A percentile compares a stretch with the other conserved stretches of the same genome.
Conservation (phyloP, 169 alveolate genomes). For the Perkinsus olseni region DNA sequence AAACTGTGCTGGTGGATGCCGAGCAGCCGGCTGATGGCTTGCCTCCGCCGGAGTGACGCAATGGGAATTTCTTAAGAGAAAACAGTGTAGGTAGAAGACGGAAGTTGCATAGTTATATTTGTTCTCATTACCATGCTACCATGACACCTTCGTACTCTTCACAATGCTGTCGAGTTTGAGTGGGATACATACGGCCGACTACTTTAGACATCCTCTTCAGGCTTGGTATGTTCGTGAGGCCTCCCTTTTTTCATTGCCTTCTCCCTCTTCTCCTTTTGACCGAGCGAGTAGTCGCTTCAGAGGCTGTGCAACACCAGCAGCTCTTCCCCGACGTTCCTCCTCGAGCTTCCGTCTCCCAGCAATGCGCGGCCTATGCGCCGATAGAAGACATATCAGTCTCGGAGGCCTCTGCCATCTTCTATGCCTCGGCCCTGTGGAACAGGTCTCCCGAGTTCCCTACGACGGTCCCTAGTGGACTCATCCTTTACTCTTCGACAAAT, state of each 20-base stretch:
- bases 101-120: no score
- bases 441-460: neutral
- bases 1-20: no score
- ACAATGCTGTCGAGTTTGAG: no score
- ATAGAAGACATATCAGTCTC: neutral
- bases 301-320: neutral
- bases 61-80: no score
- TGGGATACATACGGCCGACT: no score
- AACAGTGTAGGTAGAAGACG: no score
- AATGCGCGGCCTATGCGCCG: neutral
- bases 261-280: neutral
- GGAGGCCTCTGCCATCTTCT: neutral
- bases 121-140: no score
- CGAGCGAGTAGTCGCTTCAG: neutral
- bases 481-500: neutral
- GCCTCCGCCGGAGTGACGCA: no score
- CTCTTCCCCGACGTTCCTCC: neutral
- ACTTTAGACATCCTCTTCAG: neutral
- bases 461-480: neutral
- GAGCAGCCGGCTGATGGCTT: no score
- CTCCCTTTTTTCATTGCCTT: neutral
- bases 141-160: no score
- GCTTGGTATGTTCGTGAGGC: neutral
- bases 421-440: neutral
- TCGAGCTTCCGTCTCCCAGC: neutral